Conservation (phyloP, 495 filamentous ascomycete species). For the Aspergillus hancockii region DNA sequence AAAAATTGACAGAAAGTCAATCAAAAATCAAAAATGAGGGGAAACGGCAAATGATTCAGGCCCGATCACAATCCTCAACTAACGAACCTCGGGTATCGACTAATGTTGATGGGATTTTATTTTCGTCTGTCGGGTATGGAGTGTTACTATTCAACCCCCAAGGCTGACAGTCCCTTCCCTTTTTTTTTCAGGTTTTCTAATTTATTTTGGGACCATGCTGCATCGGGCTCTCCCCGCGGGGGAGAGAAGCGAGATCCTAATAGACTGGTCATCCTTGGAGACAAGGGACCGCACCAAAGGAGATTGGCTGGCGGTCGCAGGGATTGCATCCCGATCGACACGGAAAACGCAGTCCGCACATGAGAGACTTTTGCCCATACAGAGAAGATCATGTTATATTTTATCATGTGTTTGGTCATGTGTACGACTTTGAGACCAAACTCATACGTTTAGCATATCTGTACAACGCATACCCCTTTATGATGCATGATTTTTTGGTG, state of each 20-base stretch:
- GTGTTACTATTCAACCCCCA: neutral
- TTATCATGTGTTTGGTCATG: constrained; percentile 2
- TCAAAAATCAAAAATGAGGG: constrained; percentile 5
- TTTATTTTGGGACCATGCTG: constrained; percentile 11
- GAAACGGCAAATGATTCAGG: constrained; percentile 16
- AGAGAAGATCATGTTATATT: constrained; percentile 4
- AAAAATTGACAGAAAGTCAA: constrained; percentile 1
- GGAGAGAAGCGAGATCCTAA: constrained; percentile 7
- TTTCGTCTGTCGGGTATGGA: constrained; percentile 4
- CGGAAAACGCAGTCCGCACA: constrained; percentile 8
- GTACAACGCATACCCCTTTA: neutral
- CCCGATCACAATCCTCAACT: constrained; percentile 3
- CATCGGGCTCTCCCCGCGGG: constrained; percentile 26
- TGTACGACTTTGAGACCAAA: constrained; percentile 2
- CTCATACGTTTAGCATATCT: neutral
- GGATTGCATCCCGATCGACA: constrained; percentile 28
- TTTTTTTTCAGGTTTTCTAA: neutral
- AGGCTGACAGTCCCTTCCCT: neutral
- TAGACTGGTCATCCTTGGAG: neutral
- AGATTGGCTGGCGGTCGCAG: constrained; percentile 17
- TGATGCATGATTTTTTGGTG: neutral
- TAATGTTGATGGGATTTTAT: constrained; percentile 2
- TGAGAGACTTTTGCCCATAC: constrained; percentile 2
- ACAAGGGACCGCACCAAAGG: neutral
- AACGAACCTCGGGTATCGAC: constrained; percentile 21